phyloP scores from a whole-genome alignment of 148 eudicot genomes.

The Cornus florida region DNA sequence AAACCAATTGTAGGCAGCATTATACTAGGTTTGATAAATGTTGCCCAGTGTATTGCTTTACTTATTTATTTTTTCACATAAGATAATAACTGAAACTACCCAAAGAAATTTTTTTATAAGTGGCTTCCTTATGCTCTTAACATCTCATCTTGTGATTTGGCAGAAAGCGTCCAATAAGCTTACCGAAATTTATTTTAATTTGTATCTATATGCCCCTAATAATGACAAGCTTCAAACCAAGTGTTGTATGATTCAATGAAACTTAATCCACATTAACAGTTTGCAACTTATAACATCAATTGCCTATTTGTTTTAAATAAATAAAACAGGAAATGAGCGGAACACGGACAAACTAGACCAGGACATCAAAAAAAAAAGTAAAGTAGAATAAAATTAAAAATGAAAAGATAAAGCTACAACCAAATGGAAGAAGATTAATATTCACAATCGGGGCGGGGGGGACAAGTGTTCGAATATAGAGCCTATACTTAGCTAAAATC shows the following conservation, averaged over 20 bases:
- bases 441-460: too few relatives aligned
- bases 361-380: too few relatives aligned
- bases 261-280: not conserved
- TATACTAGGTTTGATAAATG: too few relatives aligned
- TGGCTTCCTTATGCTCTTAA: not conserved
- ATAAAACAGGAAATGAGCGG: not conserved
- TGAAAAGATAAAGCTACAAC: not conserved
- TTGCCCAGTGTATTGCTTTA: not conserved
- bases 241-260: not conserved
- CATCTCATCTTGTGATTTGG: not conserved
- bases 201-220: not conserved
- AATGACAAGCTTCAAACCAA: not conserved
- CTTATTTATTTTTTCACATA: too few relatives aligned
- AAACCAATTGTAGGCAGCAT: too few relatives aligned
- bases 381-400: too few relatives aligned
- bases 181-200: not conserved
- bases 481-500: not conserved
- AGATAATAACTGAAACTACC: not conserved
- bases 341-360: not conserved
- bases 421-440: too few relatives aligned
- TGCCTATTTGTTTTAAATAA: too few relatives aligned
- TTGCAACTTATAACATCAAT: not conserved
- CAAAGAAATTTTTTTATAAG: too few relatives aligned
- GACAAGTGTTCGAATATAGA: too few relatives aligned
- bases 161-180: not conserved